These are phyloP conservation scores for Macrophomina phaseolina DNA, from an alignment of 2,329 filamentous ascomycete genomes.

Conservation along the genomic window DNA sequence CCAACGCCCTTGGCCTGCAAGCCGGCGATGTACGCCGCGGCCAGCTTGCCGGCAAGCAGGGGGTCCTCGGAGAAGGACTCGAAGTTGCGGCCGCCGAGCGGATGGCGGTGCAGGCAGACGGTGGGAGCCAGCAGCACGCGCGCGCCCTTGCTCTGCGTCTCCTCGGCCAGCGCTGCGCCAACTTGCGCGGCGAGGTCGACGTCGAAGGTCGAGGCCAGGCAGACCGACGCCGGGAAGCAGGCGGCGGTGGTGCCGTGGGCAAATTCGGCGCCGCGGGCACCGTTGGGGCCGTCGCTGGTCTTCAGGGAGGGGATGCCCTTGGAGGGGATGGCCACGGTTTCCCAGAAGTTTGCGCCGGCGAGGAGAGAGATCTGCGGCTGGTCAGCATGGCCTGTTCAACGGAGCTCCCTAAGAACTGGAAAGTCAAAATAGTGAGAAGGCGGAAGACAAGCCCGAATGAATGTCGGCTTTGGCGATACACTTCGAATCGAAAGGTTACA, in stretches of 20 bases:
- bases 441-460: no score
- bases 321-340: slow-evolving; percentile 65
- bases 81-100: slow-evolving; percentile 81
- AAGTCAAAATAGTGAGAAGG: no score
- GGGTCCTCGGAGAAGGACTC: slow-evolving; percentile 88
- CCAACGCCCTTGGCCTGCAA: slow-evolving; percentile 75
- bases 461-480: no score
- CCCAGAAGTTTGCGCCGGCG: slow-evolving; percentile 71
- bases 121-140: slow-evolving; percentile 78
- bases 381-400: neutral
- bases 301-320: slow-evolving; percentile 69
- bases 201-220: slow-evolving; percentile 81
- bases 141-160: slow-evolving; percentile 74
- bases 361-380: slow-evolving; percentile 43
- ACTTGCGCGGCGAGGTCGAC: slow-evolving; percentile 70
- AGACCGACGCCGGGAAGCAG: slow-evolving; percentile 79
- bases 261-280: slow-evolving; percentile 72
- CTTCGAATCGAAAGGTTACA: neutral
- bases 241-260: slow-evolving; percentile 64
- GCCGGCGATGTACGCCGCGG: slow-evolving; percentile 73
- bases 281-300: slow-evolving; percentile 72
- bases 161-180: slow-evolving; percentile 72
- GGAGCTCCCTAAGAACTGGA: neutral
- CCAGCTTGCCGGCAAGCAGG: slow-evolving; percentile 74
- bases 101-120: slow-evolving; percentile 83